Conservation (phyloP, 805 yeast species). For the Vanderwaltozyma verrucispora region DNA sequence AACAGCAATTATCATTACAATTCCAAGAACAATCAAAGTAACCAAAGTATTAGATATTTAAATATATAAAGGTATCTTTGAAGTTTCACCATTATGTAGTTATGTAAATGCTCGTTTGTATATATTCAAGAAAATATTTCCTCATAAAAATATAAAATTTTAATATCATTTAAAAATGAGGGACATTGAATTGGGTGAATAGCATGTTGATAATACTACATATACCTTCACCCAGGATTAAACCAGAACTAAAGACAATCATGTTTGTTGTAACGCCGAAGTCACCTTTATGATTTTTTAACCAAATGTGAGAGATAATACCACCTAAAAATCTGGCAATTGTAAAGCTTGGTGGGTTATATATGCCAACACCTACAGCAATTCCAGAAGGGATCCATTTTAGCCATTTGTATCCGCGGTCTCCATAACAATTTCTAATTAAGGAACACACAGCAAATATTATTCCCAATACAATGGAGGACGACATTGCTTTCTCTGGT, state of each 20-base stretch:
- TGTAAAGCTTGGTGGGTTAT: conserved; percentile 88
- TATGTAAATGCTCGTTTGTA: too few species aligned
- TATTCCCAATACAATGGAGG: conserved; percentile 51
- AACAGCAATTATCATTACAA: conserved; percentile 26
- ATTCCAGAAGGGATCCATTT: conserved; percentile 83
- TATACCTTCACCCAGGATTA: conserved; percentile 89
- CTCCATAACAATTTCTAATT: conserved; percentile 45
- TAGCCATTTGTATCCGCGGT: conserved; percentile 29
- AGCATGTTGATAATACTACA: conserved; percentile 76
- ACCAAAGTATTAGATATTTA: not conserved
- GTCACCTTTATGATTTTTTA: conserved; percentile 29
- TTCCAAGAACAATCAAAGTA: conserved; percentile 10
- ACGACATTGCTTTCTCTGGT: conserved; percentile 64
- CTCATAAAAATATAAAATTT: too few species aligned
- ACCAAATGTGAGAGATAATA: conserved; percentile 49
- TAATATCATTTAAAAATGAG: conserved; percentile 33
- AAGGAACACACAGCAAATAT: conserved; percentile 63
- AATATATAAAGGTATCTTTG: too few species aligned
- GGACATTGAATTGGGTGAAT: conserved; percentile 56
- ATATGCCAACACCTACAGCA: conserved; percentile 95
- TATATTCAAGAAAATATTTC: too few species aligned
- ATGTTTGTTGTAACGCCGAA: conserved; percentile 52
- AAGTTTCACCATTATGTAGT: too few species aligned
- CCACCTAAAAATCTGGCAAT: conserved; percentile 92
- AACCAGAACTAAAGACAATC: conserved; percentile 85